Conservation (phyloP, 495 filamentous ascomycete species). For the Pseudomonodictys pantanalensis region DNA sequence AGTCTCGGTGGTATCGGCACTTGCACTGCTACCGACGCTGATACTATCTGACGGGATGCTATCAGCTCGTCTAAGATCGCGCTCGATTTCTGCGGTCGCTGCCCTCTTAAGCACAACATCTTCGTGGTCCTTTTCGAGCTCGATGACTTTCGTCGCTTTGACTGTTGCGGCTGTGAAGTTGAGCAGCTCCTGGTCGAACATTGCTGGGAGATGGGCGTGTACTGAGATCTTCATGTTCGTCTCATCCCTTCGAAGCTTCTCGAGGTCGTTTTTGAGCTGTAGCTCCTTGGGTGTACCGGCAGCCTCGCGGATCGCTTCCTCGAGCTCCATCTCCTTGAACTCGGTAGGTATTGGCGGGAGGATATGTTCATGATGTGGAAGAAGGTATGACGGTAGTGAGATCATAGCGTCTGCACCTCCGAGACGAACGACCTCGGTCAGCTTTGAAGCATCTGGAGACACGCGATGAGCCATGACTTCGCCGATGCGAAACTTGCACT, state of each 20-base stretch:
- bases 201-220: constrained; percentile 40
- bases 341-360: constrained; percentile 33
- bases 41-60: not conserved
- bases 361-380: constrained; percentile 45
- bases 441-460: constrained; percentile 27
- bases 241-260: constrained; percentile 39
- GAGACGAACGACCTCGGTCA: constrained; percentile 39
- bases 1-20: not conserved
- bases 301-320: constrained; percentile 28
- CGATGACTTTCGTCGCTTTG: constrained; percentile 46
- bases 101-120: constrained; percentile 3
- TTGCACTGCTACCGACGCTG: not conserved
- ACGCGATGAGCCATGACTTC: constrained; percentile 42
- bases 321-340: constrained; percentile 22
- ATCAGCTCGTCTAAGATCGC: constrained; percentile 13
- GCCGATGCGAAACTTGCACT: constrained; percentile 33
- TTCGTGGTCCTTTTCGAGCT: constrained; percentile 36
- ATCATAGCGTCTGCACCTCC: constrained; percentile 39
- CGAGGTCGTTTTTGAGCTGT: constrained; percentile 28
- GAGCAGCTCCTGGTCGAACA: constrained; percentile 42
- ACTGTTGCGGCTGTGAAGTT: constrained; percentile 43
- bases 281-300: constrained; percentile 36
- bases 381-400: constrained; percentile 37
- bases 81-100: not conserved
- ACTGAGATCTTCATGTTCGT: constrained; percentile 39